Base-by-base conservation (phyloP, 805 yeast genomes). In the Ogataea methanolica region DNA sequence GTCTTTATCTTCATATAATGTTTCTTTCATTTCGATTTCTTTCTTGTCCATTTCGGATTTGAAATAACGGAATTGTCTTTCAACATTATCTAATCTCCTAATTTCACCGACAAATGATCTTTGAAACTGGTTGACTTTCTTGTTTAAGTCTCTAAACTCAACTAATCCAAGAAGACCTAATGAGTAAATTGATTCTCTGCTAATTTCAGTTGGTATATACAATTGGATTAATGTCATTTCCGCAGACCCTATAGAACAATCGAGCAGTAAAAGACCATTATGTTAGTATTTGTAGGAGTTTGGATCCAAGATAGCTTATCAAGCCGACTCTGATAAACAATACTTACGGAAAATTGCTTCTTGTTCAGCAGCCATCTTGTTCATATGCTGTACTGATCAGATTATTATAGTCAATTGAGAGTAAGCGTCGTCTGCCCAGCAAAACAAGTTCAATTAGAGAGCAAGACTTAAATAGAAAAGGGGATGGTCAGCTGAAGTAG, bases 171-270 rank as follows among this genome's bases (percentile, higher is more conserved):
- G 72, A 52, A 88, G 85, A 6, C 99, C 99, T 36, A 94, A 71
- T n/a, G 89, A 78, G 57, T 88, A 81, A 17, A 90, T 83, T 5
- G 90, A 80, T 55, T 90, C 96, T 56, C 97, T 75, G 16, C 95
- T 78, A 43, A 88, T 83, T 69, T 94, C 99, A 33, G 88, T 82
- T 16, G 98, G 95, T 50, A 94, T 83, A 67, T 88, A 92, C 60
- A 94, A 73, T 71, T 94, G 97, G 47, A 92, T 83, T 63, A 91
- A 78, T 43, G 96, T 80, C 98, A 94, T 95, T 62, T 87, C 96
- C 86, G 98, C 99, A 51, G 99, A 92, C 76, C 97, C 58, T 56
- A 39, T 23, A 41, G 2, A 22, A 31, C 17, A 26, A 9, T 26
- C 21, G 39, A 11, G 35, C 19, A 43, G 4, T 15, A 9, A 26